Percentiles rank a stretch among this genome's conserved stretches.
These are phyloP conservation scores for Podosphaera fusca DNA, from an alignment of 2,329 filamentous ascomycete species.

Conservation along the genomic window DNA sequence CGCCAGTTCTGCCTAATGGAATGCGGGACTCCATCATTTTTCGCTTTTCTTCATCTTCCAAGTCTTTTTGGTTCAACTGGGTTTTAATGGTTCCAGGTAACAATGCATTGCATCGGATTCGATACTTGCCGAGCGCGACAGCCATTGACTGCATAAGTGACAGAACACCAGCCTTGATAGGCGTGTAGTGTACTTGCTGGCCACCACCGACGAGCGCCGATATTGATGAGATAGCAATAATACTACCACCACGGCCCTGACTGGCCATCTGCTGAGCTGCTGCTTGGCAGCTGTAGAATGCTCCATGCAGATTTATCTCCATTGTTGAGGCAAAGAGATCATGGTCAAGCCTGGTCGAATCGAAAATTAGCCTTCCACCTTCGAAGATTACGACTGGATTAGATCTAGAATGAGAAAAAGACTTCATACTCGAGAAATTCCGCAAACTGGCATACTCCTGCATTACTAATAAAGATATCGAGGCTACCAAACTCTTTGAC, in stretches of 20 bases:
- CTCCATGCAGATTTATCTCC: slow-evolving; percentile 61
- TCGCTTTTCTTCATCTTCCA: slow-evolving; percentile 49
- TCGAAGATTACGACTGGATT: background rate
- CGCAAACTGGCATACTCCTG: slow-evolving; percentile 69
- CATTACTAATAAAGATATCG: slow-evolving; percentile 71
- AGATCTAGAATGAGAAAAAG: background rate
- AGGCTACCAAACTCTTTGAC: slow-evolving; percentile 38
- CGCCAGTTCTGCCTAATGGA: slow-evolving; percentile 52
- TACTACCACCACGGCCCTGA: slow-evolving; percentile 46
- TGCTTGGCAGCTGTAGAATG: slow-evolving; percentile 73
- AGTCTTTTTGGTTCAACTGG: slow-evolving; percentile 63
- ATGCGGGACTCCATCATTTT: slow-evolving; percentile 63
- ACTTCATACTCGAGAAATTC: slow-evolving; percentile 47
- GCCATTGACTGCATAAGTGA: slow-evolving; percentile 68
- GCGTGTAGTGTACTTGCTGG: slow-evolving; percentile 64
- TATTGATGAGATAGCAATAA: slow-evolving; percentile 56
- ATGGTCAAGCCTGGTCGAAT: slow-evolving; percentile 29
- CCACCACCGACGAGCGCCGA: slow-evolving; percentile 57
- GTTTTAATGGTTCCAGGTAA: slow-evolving; percentile 67
- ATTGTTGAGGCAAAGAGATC: slow-evolving; percentile 51
- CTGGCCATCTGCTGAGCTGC: slow-evolving; percentile 61
- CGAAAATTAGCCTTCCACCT: background rate
- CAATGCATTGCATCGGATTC: slow-evolving; percentile 63
- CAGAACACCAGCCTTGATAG: slow-evolving; percentile 64
- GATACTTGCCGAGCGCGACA: slow-evolving; percentile 51